Conservation (phyloP, 495 filamentous ascomycete species). For the Evernia prunastri region DNA sequence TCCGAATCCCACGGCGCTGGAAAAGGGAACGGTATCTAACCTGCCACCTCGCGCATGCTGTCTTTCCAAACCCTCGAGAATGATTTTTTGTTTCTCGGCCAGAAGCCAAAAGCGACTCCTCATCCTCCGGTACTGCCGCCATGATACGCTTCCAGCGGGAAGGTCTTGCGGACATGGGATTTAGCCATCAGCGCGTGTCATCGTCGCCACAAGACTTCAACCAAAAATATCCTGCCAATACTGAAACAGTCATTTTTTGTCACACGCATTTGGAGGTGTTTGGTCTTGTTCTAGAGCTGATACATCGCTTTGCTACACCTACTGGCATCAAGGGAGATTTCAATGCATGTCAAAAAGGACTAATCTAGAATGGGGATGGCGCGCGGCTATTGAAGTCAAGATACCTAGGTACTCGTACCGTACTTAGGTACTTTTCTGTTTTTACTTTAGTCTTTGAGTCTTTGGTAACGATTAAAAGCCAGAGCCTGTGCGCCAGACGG, state of each 20-base stretch:
- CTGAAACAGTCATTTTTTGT: not conserved
- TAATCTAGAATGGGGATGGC: not conserved
- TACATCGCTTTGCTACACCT: not conserved
- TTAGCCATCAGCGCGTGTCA: not conserved
- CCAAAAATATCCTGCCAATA: not conserved
- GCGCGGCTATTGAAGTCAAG: no score
- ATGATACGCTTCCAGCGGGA: not conserved
- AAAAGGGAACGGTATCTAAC: not conserved
- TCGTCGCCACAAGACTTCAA: not conserved
- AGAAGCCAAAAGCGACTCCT: constrained; percentile 2
- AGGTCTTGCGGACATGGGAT: not conserved
- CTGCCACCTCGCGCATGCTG: not conserved
- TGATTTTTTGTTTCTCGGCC: not conserved
- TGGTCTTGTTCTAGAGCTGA: not conserved
- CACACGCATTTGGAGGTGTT: not conserved
- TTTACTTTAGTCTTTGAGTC: no score
- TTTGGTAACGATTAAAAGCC: no score
- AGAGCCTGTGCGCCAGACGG: not conserved
- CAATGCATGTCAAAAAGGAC: not conserved
- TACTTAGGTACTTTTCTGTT: no score
- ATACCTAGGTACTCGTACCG: no score
- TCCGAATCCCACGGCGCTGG: not conserved
- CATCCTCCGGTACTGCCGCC: constrained; percentile 3
- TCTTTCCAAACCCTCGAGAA: not conserved
- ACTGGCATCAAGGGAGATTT: not conserved